These are phyloP conservation scores for Sapria himalayana DNA, from an alignment of 345 rosid genomes.

Conservation along the genomic window DNA sequence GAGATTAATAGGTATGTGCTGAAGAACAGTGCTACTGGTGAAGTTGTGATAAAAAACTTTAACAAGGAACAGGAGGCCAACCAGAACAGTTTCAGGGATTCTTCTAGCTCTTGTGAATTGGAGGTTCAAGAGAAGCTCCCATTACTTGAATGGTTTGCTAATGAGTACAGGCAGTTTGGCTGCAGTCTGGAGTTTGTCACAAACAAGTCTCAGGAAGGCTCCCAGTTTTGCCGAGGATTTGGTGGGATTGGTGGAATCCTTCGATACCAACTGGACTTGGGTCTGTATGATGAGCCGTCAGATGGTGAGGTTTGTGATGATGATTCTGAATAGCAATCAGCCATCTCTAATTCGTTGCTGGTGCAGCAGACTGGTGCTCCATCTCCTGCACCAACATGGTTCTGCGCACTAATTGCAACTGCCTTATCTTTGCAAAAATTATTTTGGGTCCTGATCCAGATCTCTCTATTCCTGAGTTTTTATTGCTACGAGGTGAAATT, in stretches of 20 bases:
- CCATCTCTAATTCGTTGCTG: conserved; percentile 20
- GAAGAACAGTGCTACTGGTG: conserved; percentile 43
- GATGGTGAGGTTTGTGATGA: conserved; percentile 49
- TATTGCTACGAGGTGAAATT: too few relatives aligned
- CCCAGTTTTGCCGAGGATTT: conserved; percentile 83
- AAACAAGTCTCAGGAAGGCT: conserved; percentile 85
- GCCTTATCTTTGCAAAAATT: too few relatives aligned
- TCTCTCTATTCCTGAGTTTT: too few relatives aligned
- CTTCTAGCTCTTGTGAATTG: conserved; percentile 32
- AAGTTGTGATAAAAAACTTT: conserved; percentile 38
- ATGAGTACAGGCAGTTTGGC: conserved; percentile 68
- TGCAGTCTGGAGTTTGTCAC: conserved; percentile 74
- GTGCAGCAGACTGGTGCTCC: conserved; percentile 28
- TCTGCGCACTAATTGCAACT: too few relatives aligned
- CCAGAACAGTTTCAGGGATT: conserved; percentile 52
- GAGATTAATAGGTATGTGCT: conserved; percentile 50
- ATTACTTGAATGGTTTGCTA: conserved; percentile 80
- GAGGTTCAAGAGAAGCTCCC: conserved; percentile 65
- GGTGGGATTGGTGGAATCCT: conserved; percentile 91
- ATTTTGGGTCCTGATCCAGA: too few relatives aligned
- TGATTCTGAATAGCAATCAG: conserved; percentile 71
- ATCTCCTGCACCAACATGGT: too few relatives aligned
- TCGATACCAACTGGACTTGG: conserved; percentile 77
- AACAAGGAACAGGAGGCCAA: conserved; percentile 66
- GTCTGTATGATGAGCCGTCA: conserved; percentile 62